A percentile compares a stretch with the other conserved stretches of the same genome.
Conservation (phyloP, 164 flowering plant genomes). For the Taxillus chinensis region DNA sequence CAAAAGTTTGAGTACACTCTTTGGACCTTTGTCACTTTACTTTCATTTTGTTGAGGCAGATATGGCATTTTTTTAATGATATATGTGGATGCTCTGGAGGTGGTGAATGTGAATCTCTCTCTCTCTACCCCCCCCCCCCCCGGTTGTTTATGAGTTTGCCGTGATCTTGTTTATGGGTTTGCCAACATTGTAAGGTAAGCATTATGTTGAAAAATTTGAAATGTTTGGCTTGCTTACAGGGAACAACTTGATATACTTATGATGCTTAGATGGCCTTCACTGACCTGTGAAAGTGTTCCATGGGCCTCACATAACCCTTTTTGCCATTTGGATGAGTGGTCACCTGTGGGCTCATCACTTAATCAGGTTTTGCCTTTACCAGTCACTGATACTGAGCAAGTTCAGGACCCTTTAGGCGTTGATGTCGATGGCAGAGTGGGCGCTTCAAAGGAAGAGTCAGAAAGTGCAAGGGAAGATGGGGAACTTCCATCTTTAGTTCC, state of each 20-base stretch:
- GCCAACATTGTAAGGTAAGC: slow-evolving; percentile 8
- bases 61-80: slow-evolving; percentile 9
- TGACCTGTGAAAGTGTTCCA: slow-evolving; percentile 57
- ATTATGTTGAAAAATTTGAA: slow-evolving; percentile 24
- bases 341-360: slow-evolving; percentile 21
- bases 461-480: slow-evolving; percentile 74
- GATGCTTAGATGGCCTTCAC: slow-evolving; percentile 72
- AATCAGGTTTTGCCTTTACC: slow-evolving; percentile 28
- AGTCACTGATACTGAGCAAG: slow-evolving; percentile 29
- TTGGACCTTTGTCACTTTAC: background rate
- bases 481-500: slow-evolving; percentile 70
- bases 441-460: slow-evolving; percentile 48
- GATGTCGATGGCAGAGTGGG: slow-evolving; percentile 32
- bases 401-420: slow-evolving; percentile 26
- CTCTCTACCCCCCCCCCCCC: no score
- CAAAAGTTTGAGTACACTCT: slow-evolving; percentile 13
- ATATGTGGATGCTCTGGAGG: slow-evolving; percentile 4
- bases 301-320: slow-evolving; percentile 63
- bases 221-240: slow-evolving; percentile 67
- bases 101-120: slow-evolving; percentile 3
- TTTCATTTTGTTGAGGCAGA: slow-evolving; percentile 4
- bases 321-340: slow-evolving; percentile 64
- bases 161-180: background rate
- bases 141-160: background rate
- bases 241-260: slow-evolving; percentile 71